Base-by-base conservation (phyloP, 2,329 filamentous ascomycete species). In the Xylaria digitata region DNA sequence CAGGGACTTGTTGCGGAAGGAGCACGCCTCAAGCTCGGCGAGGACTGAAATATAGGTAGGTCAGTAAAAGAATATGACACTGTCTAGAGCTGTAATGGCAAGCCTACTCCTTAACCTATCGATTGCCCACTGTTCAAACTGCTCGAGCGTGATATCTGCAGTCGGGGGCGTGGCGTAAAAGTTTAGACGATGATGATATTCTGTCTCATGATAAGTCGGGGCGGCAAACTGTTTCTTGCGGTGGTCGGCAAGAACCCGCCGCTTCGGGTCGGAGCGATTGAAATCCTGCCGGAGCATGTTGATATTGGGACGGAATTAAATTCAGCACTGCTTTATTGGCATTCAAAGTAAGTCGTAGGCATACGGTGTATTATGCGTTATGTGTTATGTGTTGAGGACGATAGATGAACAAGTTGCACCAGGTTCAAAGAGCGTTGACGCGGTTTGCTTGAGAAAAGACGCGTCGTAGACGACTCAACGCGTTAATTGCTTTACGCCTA, bases 91-190 rank as follows among this genome's bases (percentile, higher is more conserved):
- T 21, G 8, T 3, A 6, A 40, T 6, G 11, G 13, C 3, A 8
- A 8, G 60, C 82, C 62, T 82, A 93, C 93, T 87, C 81, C 93
- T 90, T 71, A 99, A 80, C 64, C 96, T 86, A 75, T 97, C 92
- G 75, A 99, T 98, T 11, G 94, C 96, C 96, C 96, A 99, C 86
- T 97, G 94, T 78, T 99, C 96, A 75, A 99, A 99, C 78, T 99
- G 90, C 77, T 99, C 96, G 48, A 99, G 89, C 0, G 93, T 97
- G 73, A 99, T 96, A 77, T 99, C 96, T 54, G 92, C 92, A 0
- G 94, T 97, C 0, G 96, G 96, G 52, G 96, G 92, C 30, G 90
- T 86, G 49, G 89, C 83, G 82, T 99, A 99, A 80, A 97, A 95
- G 83, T 96, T 99, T 75, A 99, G 87, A 63, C 94, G 91, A 79